phyloP scores from a whole-genome alignment of 2,329 filamentous ascomycete species.

The Plenodomus biglobosus region DNA sequence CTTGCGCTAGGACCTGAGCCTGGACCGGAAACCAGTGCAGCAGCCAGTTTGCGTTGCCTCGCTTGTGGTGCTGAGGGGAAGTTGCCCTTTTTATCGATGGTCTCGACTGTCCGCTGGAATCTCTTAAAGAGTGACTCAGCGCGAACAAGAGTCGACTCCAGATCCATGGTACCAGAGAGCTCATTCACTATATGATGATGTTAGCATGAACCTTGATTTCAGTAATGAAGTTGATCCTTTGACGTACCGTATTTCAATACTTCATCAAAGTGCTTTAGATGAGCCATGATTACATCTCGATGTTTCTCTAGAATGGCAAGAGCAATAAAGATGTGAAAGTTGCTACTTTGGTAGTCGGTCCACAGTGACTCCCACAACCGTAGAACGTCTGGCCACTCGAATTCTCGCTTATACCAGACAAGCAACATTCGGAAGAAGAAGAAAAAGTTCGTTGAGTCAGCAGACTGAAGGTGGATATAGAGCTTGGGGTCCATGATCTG shows the following conservation, averaged over 20 bases:
- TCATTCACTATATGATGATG: slow-evolving; percentile 72
- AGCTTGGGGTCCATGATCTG: slow-evolving; percentile 96
- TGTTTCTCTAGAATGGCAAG: slow-evolving; percentile 95
- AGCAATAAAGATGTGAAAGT: slow-evolving; percentile 93
- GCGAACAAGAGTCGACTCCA: slow-evolving; percentile 80
- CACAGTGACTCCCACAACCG: slow-evolving; percentile 90
- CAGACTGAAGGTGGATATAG: slow-evolving; percentile 83
- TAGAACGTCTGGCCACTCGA: slow-evolving; percentile 83
- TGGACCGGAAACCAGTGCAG: slow-evolving; percentile 36
- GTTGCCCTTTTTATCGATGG: slow-evolving; percentile 86
- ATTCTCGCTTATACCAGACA: slow-evolving; percentile 99
- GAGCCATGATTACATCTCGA: slow-evolving; percentile 92
- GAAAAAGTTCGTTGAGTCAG: slow-evolving; percentile 98
- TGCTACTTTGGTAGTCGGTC: slow-evolving; percentile 87
- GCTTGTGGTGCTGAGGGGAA: slow-evolving; percentile 64
- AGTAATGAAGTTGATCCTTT: neutral
- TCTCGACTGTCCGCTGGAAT: slow-evolving; percentile 86
- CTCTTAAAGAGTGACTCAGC: slow-evolving; percentile 86
- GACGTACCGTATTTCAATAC: slow-evolving; percentile 88
- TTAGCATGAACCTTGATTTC: neutral
- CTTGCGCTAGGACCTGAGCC: slow-evolving; percentile 9
- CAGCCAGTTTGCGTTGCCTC: slow-evolving; percentile 51
- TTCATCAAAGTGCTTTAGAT: slow-evolving; percentile 93
- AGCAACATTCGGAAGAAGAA: slow-evolving; percentile 99
- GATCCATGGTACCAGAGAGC: slow-evolving; percentile 87